These are phyloP conservation scores for Albugo candida DNA, from an alignment of 352 stramenopile genomes.

Conservation along the genomic window DNA sequence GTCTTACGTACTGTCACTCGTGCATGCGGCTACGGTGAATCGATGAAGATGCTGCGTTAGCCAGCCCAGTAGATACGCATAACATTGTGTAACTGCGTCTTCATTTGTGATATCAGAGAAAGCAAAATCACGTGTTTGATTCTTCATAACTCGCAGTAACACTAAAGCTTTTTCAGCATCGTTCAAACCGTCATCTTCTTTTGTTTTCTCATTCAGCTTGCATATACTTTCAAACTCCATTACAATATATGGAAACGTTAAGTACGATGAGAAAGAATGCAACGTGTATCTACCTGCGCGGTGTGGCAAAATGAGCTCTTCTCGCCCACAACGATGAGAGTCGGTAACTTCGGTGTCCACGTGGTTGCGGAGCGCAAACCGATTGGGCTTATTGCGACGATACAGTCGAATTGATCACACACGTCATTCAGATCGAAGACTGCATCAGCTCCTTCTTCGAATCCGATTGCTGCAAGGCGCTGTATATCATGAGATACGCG, in stretches of 20 bases:
- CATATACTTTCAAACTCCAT: no score
- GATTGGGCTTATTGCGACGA: slow-evolving; percentile 49
- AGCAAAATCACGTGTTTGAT: slow-evolving; percentile 58
- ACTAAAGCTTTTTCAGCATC: slow-evolving; percentile 5
- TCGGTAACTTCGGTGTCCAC: slow-evolving; percentile 8
- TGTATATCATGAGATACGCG: slow-evolving; percentile 54
- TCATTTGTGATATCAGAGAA: slow-evolving; percentile 82
- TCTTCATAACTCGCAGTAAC: slow-evolving; percentile 28
- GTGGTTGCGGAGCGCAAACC: slow-evolving; percentile 17
- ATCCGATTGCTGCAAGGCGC: slow-evolving; percentile 41
- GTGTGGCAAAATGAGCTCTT: slow-evolving; percentile 40
- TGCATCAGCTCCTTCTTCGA: slow-evolving; percentile 46
- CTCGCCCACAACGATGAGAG: slow-evolving; percentile 44
- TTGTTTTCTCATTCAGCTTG: no score
- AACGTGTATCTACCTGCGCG: slow-evolving; percentile 22
- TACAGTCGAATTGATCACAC: slow-evolving; percentile 24
- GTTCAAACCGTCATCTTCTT: no score
- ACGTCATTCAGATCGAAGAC: no score
- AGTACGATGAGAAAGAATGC: background rate
- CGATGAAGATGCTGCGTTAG: slow-evolving; percentile 65
- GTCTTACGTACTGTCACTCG: slow-evolving; percentile 26
- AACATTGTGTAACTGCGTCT: slow-evolving; percentile 70
- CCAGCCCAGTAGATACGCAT: slow-evolving; percentile 73
- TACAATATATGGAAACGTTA: slow-evolving; percentile 5
- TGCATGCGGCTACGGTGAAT: slow-evolving; percentile 50